Evolutionary conservation across 768 basidiomycete genomes (phyloP).

Genomic region (Hortiboletus campestris): DNA sequence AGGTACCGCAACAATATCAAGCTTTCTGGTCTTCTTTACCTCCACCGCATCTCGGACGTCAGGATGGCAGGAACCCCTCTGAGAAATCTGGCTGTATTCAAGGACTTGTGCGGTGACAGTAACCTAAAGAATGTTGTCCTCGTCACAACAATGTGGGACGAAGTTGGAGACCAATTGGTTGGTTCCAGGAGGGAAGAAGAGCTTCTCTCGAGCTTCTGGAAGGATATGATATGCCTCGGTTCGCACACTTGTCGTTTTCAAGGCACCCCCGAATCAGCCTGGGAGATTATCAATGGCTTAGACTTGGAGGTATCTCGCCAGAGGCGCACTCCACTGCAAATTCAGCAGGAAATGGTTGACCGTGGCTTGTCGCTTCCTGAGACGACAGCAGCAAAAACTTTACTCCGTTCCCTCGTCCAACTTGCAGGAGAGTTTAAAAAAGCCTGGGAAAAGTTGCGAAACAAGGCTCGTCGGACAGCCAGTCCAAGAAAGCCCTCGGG

Average conservation of each 20-base stretch:
- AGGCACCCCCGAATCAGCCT: constrained; percentile 11
- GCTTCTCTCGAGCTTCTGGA: constrained; percentile 12
- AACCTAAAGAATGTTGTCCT: constrained; percentile 16
- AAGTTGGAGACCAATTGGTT: background rate
- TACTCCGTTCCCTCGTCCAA: constrained; percentile 4
- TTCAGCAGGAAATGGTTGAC: constrained; percentile 20
- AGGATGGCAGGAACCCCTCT: constrained; percentile 11
- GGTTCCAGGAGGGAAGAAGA: constrained; percentile 12
- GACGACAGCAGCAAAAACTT: constrained; percentile 17
- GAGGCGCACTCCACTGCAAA: constrained; percentile 3
- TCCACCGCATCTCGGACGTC: constrained; percentile 13
- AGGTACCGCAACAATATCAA: constrained; percentile 11
- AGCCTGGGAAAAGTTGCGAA: constrained; percentile 3
- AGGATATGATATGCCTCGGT: constrained; percentile 11
- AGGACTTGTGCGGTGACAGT: constrained; percentile 6
- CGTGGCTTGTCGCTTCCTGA: constrained; percentile 2
- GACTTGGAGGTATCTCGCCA: background rate
- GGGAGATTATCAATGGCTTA: constrained; percentile 8
- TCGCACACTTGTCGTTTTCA: constrained; percentile 11
- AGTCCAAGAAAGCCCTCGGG: background rate
- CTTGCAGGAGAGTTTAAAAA: constrained; percentile 4
- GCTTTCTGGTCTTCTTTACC: constrained; percentile 12
- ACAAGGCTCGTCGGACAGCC: background rate
- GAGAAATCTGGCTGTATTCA: constrained; percentile 10
- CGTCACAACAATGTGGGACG: constrained; percentile 23